Conservation (phyloP, 2,329 filamentous ascomycete species). For the Trichoderma aggressivum region DNA sequence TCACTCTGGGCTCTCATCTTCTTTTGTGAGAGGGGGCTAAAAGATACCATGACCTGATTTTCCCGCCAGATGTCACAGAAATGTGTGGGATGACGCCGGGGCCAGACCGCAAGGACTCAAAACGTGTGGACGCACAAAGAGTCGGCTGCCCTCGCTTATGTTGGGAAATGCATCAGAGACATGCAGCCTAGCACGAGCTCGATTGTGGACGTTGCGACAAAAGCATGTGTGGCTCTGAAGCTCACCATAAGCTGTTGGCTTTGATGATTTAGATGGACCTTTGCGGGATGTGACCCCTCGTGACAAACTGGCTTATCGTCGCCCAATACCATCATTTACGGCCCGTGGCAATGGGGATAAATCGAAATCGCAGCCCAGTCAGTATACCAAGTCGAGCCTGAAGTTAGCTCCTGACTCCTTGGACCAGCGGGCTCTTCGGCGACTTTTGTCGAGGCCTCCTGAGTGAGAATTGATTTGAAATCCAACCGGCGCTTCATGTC, state of each 20-base stretch:
- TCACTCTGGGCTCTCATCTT: background rate
- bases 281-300: background rate
- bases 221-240: background rate
- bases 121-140: background rate
- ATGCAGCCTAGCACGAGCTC: conserved; percentile 2
- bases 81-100: background rate
- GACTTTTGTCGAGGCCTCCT: background rate
- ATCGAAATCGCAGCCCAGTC: background rate
- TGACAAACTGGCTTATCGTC: background rate
- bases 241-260: background rate
- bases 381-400: background rate
- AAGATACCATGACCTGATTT: background rate
- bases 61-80: background rate
- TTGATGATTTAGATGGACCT: background rate
- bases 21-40: background rate
- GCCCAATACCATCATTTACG: background rate
- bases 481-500: background rate
- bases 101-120: background rate
- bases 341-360: background rate
- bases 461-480: background rate
- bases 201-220: background rate
- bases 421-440: background rate
- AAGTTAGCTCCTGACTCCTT: background rate
- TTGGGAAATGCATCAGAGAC: background rate
- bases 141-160: background rate